Percentiles rank a stretch among this genome's conserved stretches.
phyloP scores from a whole-genome alignment of 1,284 basidiomycete genomes.

The Singerocomus rubriflavus region DNA sequence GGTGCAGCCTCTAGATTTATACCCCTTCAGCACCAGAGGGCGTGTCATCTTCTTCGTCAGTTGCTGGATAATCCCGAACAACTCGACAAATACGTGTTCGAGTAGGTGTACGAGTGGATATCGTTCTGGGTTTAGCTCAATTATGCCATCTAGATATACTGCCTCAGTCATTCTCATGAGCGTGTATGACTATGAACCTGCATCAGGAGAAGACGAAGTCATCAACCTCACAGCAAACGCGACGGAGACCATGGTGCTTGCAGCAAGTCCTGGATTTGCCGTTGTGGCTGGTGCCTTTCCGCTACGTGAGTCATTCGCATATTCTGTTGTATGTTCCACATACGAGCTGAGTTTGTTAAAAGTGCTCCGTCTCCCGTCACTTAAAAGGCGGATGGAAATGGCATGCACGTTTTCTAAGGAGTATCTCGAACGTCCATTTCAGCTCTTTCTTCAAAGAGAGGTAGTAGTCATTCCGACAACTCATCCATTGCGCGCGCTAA shows the following conservation, averaged over 20 bases:
- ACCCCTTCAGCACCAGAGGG: no score
- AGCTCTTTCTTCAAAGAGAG: constrained; percentile 1
- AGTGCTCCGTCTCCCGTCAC: background rate
- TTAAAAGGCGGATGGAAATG: background rate
- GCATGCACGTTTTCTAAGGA: background rate
- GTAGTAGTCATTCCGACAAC: background rate
- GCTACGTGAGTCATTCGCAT: constrained; percentile 1
- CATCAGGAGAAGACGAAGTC: background rate
- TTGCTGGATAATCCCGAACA: no score
- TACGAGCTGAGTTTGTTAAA: background rate
- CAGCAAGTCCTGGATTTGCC: background rate
- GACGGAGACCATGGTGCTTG: no score
- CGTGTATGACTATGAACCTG: background rate
- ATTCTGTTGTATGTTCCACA: background rate
- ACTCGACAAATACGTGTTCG: no score
- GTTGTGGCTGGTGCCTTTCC: constrained; percentile 8
- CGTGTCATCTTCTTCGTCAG: no score
- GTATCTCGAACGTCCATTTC: constrained; percentile 6
- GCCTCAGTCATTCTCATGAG: background rate
- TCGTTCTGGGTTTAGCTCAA: background rate
- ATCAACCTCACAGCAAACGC: background rate
- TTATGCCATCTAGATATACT: background rate
- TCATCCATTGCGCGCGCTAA: background rate
- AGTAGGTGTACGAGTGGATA: no score
- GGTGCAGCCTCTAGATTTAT: no score